These are phyloP conservation scores for Trichosanthes truncata DNA, from an alignment of 306 rosid species.

Conservation along the genomic window DNA sequence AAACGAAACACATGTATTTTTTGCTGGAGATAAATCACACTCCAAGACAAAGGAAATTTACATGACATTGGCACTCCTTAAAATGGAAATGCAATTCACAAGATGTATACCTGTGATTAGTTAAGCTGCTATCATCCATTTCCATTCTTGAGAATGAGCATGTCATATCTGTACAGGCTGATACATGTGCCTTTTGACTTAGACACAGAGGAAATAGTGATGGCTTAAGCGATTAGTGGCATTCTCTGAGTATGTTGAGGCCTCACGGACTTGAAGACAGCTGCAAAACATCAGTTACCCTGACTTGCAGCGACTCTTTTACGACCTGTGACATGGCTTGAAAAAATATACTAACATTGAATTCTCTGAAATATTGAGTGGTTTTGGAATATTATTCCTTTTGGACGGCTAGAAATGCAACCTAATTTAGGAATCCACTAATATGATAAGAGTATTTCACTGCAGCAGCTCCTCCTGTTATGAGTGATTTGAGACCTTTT, in stretches of 20 bases:
- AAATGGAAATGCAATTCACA: slow-evolving; percentile 31
- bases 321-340: background rate
- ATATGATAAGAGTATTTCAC: background rate
- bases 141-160: background rate
- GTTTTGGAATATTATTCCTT: background rate
- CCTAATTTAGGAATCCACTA: background rate
- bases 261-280: background rate
- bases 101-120: slow-evolving; percentile 7
- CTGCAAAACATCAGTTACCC: background rate
- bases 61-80: slow-evolving; percentile 35
- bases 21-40: slow-evolving; percentile 63
- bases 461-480: background rate
- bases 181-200: background rate
- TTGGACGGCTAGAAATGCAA: background rate
- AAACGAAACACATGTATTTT: slow-evolving; percentile 46
- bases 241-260: background rate
- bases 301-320: background rate
- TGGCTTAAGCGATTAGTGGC: background rate
- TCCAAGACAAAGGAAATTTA: slow-evolving; percentile 44
- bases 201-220: background rate
- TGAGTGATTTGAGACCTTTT: background rate
- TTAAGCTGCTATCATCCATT: background rate
- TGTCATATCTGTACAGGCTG: background rate
- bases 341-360: background rate
- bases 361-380: background rate